A percentile compares a stretch with the other conserved stretches of the same genome.
phyloP scores from a whole-genome alignment of 257 asterid species.

The Dorcoceras hygrometricum region DNA sequence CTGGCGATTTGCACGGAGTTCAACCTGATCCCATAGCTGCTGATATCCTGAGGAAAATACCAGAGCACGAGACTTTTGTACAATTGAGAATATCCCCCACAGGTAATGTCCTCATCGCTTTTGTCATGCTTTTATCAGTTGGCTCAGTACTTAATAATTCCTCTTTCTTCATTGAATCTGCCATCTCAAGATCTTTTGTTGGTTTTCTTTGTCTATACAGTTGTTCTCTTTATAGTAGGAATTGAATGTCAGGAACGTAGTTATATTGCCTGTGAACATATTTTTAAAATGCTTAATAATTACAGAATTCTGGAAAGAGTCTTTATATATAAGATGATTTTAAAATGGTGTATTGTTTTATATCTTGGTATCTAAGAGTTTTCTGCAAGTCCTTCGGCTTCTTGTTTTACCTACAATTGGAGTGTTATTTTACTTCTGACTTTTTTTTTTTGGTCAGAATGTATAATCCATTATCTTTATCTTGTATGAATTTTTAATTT shows the following conservation, averaged over 20 bases:
- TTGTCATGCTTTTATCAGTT: constrained; percentile 9
- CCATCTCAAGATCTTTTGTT: not conserved
- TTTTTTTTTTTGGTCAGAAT: too few relatives aligned
- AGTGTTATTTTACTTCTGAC: too few relatives aligned
- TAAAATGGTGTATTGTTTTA: constrained; percentile 7
- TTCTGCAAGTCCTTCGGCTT: not conserved
- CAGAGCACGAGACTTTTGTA: constrained; percentile 90
- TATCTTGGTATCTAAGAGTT: constrained; percentile 12
- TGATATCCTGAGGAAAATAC: constrained; percentile 84
- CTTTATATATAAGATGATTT: not conserved
- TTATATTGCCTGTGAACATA: constrained; percentile 6
- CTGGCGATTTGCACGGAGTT: constrained; percentile 89
- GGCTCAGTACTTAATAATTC: too few relatives aligned
- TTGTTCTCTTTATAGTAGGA: not conserved
- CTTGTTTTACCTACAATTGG: too few relatives aligned
- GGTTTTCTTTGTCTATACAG: not conserved
- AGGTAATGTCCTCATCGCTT: constrained; percentile 47
- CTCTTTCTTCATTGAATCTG: too few relatives aligned
- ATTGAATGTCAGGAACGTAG: constrained; percentile 17
- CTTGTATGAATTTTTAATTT: constrained; percentile 8
- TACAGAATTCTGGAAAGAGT: not conserved
- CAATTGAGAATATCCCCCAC: constrained; percentile 61
- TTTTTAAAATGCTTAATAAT: constrained; percentile 2
- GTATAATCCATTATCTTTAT: not conserved
- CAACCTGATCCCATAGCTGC: constrained; percentile 97